Evolutionary conservation across 345 rosid species (phyloP).

Genomic region (Linum lewisii): DNA sequence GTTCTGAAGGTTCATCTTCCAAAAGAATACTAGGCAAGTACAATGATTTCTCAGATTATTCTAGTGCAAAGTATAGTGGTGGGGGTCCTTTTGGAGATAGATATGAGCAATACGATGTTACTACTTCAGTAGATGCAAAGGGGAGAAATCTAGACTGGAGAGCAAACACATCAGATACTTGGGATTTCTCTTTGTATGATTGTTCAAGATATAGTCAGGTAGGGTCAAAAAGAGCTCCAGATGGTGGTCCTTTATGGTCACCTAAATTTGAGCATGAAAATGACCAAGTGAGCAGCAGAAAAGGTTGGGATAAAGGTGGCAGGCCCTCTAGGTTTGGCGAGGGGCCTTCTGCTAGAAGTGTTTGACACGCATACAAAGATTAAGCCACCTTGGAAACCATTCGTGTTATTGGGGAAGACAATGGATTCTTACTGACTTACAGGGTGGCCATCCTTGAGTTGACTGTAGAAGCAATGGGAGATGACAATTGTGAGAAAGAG

Average conservation of each 20-base stretch:
- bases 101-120: conserved; percentile 59
- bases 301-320: conserved; percentile 76
- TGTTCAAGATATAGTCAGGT: conserved; percentile 64
- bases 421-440: conserved; percentile 44
- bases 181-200: conserved; percentile 61
- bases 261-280: conserved; percentile 63
- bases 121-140: conserved; percentile 41
- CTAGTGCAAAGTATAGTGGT: conserved; percentile 51
- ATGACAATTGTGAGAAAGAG: conserved; percentile 56
- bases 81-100: conserved; percentile 65
- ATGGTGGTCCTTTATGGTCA: conserved; percentile 41
- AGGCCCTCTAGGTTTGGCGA: conserved; percentile 82
- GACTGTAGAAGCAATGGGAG: conserved; percentile 76
- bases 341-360: conserved; percentile 99
- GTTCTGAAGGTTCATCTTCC: conserved; percentile 52
- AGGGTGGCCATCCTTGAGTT: conserved; percentile 64
- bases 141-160: conserved; percentile 74
- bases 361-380: conserved; percentile 98
- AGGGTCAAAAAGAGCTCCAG: conserved; percentile 53
- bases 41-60: conserved; percentile 58
- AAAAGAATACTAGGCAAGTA: conserved; percentile 53
- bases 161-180: conserved; percentile 57
- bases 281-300: conserved; percentile 61
- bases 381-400: conserved; percentile 99
- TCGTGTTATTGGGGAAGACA: conserved; percentile 91